These are phyloP conservation scores for Candida quercuum DNA, from an alignment of 805 yeast genomes.

Conservation along the genomic window DNA sequence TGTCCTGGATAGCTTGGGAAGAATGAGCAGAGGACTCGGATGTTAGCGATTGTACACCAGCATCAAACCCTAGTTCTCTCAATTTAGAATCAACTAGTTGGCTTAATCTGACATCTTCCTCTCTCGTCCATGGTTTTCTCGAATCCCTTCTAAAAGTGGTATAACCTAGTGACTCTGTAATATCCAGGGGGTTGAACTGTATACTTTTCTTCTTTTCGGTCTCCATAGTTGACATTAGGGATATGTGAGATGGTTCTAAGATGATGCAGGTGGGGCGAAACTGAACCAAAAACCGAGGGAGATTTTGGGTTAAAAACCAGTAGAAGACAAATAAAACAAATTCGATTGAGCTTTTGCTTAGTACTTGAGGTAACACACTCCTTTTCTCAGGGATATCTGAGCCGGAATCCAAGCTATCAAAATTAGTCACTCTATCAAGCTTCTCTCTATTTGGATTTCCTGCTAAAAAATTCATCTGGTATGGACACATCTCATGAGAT, in stretches of 20 bases:
- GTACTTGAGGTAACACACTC: too few species aligned
- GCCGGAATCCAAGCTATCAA: too few species aligned
- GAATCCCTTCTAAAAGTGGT: constrained; percentile 62
- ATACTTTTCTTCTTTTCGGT: constrained; percentile 18
- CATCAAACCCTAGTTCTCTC: constrained; percentile 27
- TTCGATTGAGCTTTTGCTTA: too few species aligned
- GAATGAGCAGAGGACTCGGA: constrained; percentile 22
- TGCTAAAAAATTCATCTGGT: too few species aligned
- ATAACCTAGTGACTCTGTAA: constrained; percentile 69
- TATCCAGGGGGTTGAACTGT: constrained; percentile 36
- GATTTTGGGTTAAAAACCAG: too few species aligned
- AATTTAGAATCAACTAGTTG: constrained; percentile 34
- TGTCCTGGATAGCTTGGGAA: constrained; percentile 24
- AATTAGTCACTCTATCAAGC: too few species aligned
- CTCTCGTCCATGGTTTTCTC: constrained; percentile 68
- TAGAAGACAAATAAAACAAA: too few species aligned
- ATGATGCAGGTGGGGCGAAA: neutral
- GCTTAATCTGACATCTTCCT: constrained; percentile 60
- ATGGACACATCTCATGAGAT: too few species aligned
- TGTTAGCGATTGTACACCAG: constrained; percentile 28
- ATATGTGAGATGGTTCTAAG: neutral
- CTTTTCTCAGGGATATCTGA: too few species aligned
- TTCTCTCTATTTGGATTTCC: too few species aligned
- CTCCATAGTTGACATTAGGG: constrained; percentile 1
- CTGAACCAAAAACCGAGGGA: too few species aligned